These are phyloP conservation scores for Talaromyces sp. DNA, from an alignment of 2,329 filamentous ascomycete genomes.

Conservation along the genomic window DNA sequence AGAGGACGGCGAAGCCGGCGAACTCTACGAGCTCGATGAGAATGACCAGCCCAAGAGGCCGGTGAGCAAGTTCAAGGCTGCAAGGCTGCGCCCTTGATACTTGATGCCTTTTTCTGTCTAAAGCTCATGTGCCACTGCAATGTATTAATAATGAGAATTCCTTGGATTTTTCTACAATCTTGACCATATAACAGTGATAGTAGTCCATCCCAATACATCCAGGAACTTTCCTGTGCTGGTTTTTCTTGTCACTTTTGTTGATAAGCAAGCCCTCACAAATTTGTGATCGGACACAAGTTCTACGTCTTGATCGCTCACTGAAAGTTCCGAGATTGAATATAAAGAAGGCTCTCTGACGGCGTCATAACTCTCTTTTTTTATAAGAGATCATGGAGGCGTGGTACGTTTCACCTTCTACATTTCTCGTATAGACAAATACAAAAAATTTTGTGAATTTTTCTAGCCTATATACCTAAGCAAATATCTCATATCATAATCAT, in stretches of 20 bases:
- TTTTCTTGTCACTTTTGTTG: neutral
- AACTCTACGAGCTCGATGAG: constrained; percentile 52
- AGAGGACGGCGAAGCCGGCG: constrained; percentile 61
- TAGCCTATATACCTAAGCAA: neutral
- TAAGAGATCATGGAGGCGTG: constrained; percentile 10
- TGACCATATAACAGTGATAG: neutral
- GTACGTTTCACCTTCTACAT: constrained; percentile 25
- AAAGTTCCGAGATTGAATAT: constrained; percentile 12
- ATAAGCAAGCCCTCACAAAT: neutral
- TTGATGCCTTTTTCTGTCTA: neutral
- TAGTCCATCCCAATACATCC: neutral
- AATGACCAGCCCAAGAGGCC: constrained; percentile 26
- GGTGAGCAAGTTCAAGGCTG: constrained; percentile 45
- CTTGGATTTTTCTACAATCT: neutral
- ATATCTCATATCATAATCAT: neutral
- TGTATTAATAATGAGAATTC: neutral
- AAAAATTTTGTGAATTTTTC: neutral
- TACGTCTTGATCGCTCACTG: constrained; percentile 7
- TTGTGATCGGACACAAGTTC: neutral
- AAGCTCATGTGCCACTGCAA: neutral
- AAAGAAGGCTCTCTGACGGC: constrained; percentile 16
- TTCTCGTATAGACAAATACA: neutral
- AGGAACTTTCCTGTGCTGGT: neutral
- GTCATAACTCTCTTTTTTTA: constrained; percentile 3
- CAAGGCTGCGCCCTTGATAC: constrained; percentile 31